Conservation (phyloP, 805 yeast species). For the Scheffersomyces coipomensis region DNA sequence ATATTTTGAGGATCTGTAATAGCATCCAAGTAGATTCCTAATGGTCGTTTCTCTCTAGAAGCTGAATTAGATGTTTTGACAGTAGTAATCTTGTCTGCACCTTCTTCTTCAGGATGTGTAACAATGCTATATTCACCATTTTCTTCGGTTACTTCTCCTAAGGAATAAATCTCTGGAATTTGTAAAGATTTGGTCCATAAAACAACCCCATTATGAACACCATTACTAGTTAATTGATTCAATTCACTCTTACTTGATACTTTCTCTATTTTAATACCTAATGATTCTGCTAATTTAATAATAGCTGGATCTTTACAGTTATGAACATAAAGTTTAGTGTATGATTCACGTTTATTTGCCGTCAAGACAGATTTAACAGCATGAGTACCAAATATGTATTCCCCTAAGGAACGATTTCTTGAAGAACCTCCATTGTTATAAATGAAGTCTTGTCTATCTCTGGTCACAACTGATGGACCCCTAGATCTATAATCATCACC, state of each 20-base stretch:
- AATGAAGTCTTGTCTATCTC: background rate
- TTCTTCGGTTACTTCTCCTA: constrained; percentile 23
- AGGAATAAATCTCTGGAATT: constrained; percentile 23
- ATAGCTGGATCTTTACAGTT: constrained; percentile 42
- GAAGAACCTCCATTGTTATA: background rate
- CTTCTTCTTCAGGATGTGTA: constrained; percentile 15
- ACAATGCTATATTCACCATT: constrained; percentile 14
- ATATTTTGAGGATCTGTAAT: constrained; percentile 84
- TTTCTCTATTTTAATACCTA: constrained; percentile 34
- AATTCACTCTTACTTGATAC: constrained; percentile 49
- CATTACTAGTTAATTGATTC: constrained; percentile 60
- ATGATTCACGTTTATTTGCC: constrained; percentile 52
- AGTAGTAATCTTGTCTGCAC: constrained; percentile 5
- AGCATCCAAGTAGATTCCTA: constrained; percentile 76
- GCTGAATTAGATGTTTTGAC: constrained; percentile 11
- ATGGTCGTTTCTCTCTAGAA: constrained; percentile 36
- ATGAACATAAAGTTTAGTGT: constrained; percentile 50
- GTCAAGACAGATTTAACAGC: constrained; percentile 70
- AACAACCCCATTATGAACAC: constrained; percentile 80
- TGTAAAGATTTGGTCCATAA: constrained; percentile 60
- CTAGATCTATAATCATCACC: constrained; percentile 2
- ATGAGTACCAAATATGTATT: constrained; percentile 74
- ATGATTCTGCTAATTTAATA: constrained; percentile 41
- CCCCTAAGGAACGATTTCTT: constrained; percentile 49
- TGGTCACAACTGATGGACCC: background rate